Evolutionary conservation across 2,329 filamentous ascomycete genomes (phyloP), one percentile per base, ranked within the genome.

Genomic region (Fusarium brevicatenulatum): DNA sequence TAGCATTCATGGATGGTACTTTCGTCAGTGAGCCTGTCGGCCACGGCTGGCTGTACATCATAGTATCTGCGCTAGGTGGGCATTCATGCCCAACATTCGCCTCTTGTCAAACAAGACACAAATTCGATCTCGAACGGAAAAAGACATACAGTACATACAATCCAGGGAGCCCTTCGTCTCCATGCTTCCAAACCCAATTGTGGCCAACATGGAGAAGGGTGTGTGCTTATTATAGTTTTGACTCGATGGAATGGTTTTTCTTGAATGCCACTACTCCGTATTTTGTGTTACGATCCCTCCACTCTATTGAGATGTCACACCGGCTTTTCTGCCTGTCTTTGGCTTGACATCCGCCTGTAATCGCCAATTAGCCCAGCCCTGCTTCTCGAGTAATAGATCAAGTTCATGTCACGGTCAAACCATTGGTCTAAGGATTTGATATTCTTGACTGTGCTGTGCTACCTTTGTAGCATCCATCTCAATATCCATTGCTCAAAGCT

Each of bases 71-170:
- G 50, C 63, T 62, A 43, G 62, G 54, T 37, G 34, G 39, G 32
- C 46, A 47, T 77, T 72, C 23, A 39, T 77, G 72, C 75, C 75
- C 68, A 74, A 77, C 64, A 53, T 71, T 72, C 61, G 70, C 72
- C 64, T 68, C 66, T 70, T 25, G 39, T 63, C 59, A 56, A 66
- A 46, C 53, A 69, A 19, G 60, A 55, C 36, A 39, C 39, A 39
- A 46, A 62, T 37, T 25, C n/a, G 44, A 55, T 64, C 57, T 68
- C 70, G 63, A 49, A 50, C 39, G 42, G 62, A 37, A 49, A 57
- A 63, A 47, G 53, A 37, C 28, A 54, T 61, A 37, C 28, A 39
- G 39, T 40, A 46, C 23, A 44, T 57, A 28, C 25, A 25, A 12
- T 37, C 42, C 57, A 49, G 36, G 32, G 34, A 32, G 49, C 34